Percentiles rank a stretch among this genome's conserved stretches.
phyloP scores from a whole-genome alignment of 768 basidiomycete species.

The Amanita fuliginea region DNA sequence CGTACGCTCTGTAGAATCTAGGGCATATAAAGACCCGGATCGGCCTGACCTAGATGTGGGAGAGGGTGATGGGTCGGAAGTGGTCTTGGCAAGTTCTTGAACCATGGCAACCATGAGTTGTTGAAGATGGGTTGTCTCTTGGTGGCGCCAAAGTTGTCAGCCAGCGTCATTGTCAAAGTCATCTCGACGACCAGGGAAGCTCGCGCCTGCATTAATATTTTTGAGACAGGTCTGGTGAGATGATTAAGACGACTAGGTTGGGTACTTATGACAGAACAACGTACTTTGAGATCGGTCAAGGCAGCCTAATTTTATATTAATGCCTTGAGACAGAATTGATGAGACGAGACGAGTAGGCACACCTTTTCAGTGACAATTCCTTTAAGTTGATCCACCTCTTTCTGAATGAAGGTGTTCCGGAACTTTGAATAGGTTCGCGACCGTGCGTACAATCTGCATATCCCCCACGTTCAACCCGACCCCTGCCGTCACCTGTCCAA shows the following conservation, averaged over 20 bases:
- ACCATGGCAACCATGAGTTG: slow-evolving; percentile 86
- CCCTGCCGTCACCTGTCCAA: not conserved
- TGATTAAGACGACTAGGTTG: slow-evolving; percentile 2
- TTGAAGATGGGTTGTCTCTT: slow-evolving; percentile 76
- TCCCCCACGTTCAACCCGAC: slow-evolving; percentile 45
- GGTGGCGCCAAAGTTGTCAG: slow-evolving; percentile 73
- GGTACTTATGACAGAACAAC: not conserved
- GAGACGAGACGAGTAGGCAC: not conserved
- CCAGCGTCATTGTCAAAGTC: slow-evolving; percentile 80
- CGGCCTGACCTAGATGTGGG: slow-evolving; percentile 34
- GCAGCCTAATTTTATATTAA: slow-evolving; percentile 49
- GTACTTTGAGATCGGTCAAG: slow-evolving; percentile 76
- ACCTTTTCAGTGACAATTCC: slow-evolving; percentile 70
- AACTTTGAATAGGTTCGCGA: slow-evolving; percentile 67
- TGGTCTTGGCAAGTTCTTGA: slow-evolving; percentile 73
- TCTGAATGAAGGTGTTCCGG: slow-evolving; percentile 54
- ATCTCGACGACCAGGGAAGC: slow-evolving; percentile 78
- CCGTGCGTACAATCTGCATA: slow-evolving; percentile 66
- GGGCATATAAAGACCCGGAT: slow-evolving; percentile 37
- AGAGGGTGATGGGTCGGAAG: slow-evolving; percentile 39
- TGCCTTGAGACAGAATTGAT: not conserved
- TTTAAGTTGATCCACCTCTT: slow-evolving; percentile 62
- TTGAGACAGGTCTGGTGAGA: slow-evolving; percentile 69
- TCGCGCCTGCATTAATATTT: slow-evolving; percentile 73
- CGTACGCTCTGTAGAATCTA: slow-evolving; percentile 16